Evolutionary conservation across 140 eudicot genomes (phyloP), one percentile per base, ranked within the genome.

Genomic region (Erigeron philadelphicus): DNA sequence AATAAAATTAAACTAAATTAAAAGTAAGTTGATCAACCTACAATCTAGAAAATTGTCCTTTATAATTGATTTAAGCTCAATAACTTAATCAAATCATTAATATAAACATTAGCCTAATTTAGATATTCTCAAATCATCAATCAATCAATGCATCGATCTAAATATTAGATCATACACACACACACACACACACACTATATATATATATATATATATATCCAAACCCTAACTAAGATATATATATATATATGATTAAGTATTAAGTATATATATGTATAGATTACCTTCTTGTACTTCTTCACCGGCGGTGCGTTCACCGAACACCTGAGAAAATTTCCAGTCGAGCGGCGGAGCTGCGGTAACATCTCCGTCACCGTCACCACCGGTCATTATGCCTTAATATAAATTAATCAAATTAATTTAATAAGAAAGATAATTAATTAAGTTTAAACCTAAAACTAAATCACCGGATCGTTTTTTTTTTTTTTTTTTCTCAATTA

Each of bases 271-370:
- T 6, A 18, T 38, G 13, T 50, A 52, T 45, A 55, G 47, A 31
- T 64, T 77, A 92, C 98, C 98, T 89, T 93, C 98, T 65, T 93
- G 98, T 43, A 93, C 96, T 81, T 93, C 93, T 74, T 93, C 96
- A 31, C 96, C 98, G 66, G 98, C 98, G 48, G 98, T 81, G 47
- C 98, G 86, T 81, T 93, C 98, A 48, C 98, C 98, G 48, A 93
- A 93, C 12, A 93, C 98, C 88, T 93, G 98, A 40, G 98, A 93
- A 64, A 93, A 93, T 76, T 83, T 89, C 98, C 98, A 93, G 69
- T 93, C 98, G 2, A 93, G 84, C 87, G 94, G 85, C 80, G 84
- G 90, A 56, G 85, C 79, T 49, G 88, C 86, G 50, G 77, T 86
- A 45, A 76, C 84, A 62, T 72, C 94, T 68, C 81, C 86, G 77